A percentile compares a stretch with the other conserved stretches of the same genome.
These are phyloP conservation scores for Amanita molliuscula DNA, from an alignment of 768 basidiomycete genomes.

Conservation along the genomic window DNA sequence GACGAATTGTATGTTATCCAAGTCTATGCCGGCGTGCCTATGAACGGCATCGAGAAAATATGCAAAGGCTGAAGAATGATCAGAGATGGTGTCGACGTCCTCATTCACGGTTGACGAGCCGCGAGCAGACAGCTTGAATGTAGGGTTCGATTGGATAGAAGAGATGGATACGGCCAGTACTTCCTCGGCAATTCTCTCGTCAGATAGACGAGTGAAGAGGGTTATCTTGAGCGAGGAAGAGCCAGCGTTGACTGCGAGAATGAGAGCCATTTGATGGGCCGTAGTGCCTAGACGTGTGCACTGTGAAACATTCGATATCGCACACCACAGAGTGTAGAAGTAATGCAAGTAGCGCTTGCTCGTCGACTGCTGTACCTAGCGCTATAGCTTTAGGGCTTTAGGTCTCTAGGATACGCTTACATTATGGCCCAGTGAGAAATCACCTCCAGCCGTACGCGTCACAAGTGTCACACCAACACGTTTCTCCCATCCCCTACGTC, in stretches of 20 bases:
- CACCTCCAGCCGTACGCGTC: too few relatives aligned
- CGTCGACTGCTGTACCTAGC: too few relatives aligned
- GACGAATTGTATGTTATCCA: slow-evolving; percentile 36
- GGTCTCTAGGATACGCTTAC: too few relatives aligned
- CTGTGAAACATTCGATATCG: too few relatives aligned
- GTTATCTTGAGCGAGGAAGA: slow-evolving; percentile 83
- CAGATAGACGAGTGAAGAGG: slow-evolving; percentile 31
- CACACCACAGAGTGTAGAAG: too few relatives aligned
- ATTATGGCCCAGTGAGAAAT: too few relatives aligned
- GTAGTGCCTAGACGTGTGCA: too few relatives aligned
- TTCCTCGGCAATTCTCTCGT: slow-evolving; percentile 25
- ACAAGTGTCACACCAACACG: too few relatives aligned
- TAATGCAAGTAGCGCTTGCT: too few relatives aligned
- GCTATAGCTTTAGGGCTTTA: too few relatives aligned
- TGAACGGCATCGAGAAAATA: slow-evolving; percentile 45
- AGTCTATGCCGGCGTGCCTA: slow-evolving; percentile 30
- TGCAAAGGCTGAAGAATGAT: slow-evolving; percentile 54
- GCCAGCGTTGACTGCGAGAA: slow-evolving; percentile 57
- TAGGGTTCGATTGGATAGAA: slow-evolving; percentile 48
- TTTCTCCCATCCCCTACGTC: too few relatives aligned
- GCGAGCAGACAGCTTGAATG: slow-evolving; percentile 39
- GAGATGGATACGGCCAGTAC: slow-evolving; percentile 42
- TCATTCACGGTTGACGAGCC: slow-evolving; percentile 12
- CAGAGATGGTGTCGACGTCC: slow-evolving; percentile 26
- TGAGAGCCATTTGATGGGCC: slow-evolving; percentile 15